Evolutionary conservation across 179 eudicot genomes (phyloP).

Genomic region (Sideroxylon spinosum): DNA sequence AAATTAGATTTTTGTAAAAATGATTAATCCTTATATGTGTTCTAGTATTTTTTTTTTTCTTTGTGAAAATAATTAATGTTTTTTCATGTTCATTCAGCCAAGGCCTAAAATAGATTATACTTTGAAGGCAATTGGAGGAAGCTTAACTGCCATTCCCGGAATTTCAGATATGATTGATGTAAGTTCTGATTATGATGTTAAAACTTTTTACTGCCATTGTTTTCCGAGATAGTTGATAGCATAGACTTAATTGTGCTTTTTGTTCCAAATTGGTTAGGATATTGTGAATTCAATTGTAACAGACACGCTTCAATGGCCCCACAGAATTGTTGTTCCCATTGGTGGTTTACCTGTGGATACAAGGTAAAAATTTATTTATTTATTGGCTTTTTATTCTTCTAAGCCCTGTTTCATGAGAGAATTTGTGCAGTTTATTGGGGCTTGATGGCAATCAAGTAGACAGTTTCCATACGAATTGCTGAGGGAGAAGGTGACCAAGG

Average conservation of each 20-base stretch:
- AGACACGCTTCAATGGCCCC: conserved; percentile 93
- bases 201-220: background rate
- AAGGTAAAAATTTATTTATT: conserved; percentile 39
- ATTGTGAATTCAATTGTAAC: conserved; percentile 77
- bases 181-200: conserved; percentile 22
- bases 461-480: no score
- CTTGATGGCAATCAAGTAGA: background rate
- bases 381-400: background rate
- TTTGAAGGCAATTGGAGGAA: conserved; percentile 87
- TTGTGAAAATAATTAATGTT: conserved; percentile 15
- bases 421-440: background rate
- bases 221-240: background rate
- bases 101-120: conserved; percentile 85
- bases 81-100: conserved; percentile 50
- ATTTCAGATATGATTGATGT: conserved; percentile 95
- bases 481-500: no score
- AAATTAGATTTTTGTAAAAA: no score
- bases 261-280: conserved; percentile 43
- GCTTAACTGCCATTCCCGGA: conserved; percentile 93
- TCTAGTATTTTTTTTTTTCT: background rate
- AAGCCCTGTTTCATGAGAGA: background rate
- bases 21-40: background rate
- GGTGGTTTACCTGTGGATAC: conserved; percentile 68
- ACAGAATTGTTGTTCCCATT: conserved; percentile 92
- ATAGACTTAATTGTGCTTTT: background rate